These are phyloP conservation scores for Naganishia sp. DNA, from an alignment of 1,284 basidiomycete genomes.

Conservation along the genomic window DNA sequence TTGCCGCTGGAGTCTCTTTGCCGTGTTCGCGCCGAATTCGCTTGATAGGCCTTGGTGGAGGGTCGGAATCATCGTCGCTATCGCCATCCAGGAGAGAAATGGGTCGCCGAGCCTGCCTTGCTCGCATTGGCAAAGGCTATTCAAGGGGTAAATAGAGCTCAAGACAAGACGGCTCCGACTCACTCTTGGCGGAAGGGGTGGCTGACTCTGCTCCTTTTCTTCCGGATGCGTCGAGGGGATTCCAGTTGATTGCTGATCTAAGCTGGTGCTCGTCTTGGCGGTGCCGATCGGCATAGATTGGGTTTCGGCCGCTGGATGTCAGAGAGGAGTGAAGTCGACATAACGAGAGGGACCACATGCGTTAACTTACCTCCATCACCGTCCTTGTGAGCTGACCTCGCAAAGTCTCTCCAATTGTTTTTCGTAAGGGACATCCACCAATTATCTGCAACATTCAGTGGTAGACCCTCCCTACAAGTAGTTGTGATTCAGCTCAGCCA, in stretches of 20 bases:
- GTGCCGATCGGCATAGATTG: not conserved
- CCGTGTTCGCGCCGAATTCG: not conserved
- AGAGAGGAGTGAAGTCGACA: not conserved
- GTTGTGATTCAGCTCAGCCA: not conserved
- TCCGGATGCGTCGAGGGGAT: constrained; percentile 35
- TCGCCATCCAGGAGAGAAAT: constrained; percentile 1
- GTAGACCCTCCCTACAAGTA: constrained; percentile 12
- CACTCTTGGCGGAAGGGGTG: not conserved
- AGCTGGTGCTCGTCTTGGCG: too few relatives aligned
- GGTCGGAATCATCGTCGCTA: constrained; percentile 13
- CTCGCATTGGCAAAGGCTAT: constrained; percentile 29
- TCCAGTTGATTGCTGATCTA: constrained; percentile 1
- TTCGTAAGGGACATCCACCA: constrained; percentile 28
- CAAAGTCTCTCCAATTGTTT: constrained; percentile 11
- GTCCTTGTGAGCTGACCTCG: not conserved
- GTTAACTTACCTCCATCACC: constrained; percentile 4
- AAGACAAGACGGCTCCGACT: not conserved
- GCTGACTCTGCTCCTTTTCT: constrained; percentile 10
- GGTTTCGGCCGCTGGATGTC: not conserved
- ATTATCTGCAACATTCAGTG: constrained; percentile 15
- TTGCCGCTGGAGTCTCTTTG: not conserved
- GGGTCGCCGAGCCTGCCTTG: constrained; percentile 6
- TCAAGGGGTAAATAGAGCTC: too few relatives aligned
- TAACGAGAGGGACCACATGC: too few relatives aligned
- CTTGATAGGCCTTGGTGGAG: not conserved